Evolutionary conservation across 1,284 basidiomycete genomes (phyloP), one percentile per base, ranked within the genome.

Genomic region (Sporisorium graminicola): DNA sequence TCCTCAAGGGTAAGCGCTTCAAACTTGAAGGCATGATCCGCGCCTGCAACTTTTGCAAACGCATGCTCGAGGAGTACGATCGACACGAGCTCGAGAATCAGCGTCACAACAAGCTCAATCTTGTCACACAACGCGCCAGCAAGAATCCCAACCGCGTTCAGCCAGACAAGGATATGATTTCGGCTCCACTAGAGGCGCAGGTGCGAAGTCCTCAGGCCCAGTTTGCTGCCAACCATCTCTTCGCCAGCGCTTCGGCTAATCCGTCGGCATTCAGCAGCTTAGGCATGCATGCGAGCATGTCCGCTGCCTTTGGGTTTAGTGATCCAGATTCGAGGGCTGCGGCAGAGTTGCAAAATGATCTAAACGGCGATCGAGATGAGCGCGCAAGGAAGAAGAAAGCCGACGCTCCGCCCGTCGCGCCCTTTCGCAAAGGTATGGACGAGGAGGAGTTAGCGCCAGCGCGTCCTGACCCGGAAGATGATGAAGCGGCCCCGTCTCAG

Each of bases 1-100:
- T 98, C 80, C 94, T 99, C 86, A 94, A 95, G 72, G 95, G 94
- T 8, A 90, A 91, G n/a, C 91, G 94, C 1, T 98, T 97, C 83
- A 94, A 94, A 7, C 92, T 94, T 69, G 91, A 95, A 61, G 94
- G 94, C 31, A 93, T 93, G 90, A 90, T 98, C 62, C 90, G 96
- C 65, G 92, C 95, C 13, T 98, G 95, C 87, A 97, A 98, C 82
- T 89, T 97, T 22, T 99, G 97, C 86, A 88, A 97, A 27, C 92
- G 93, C 80, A 95, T 95, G 86, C 90, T 97, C 63, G 91, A 92
- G 60, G 93, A 92, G 78, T 88, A 88, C 79, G 86, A 87, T 54
- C 75, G 72, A 27, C 77, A 72, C 52, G 75, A 79, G 33, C 60
- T 55, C 49, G 62, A 71, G 27, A 60, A 54, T 27, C 57, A 55